Conservation (phyloP, 495 filamentous ascomycete genomes). For the Penicillium daleae region DNA sequence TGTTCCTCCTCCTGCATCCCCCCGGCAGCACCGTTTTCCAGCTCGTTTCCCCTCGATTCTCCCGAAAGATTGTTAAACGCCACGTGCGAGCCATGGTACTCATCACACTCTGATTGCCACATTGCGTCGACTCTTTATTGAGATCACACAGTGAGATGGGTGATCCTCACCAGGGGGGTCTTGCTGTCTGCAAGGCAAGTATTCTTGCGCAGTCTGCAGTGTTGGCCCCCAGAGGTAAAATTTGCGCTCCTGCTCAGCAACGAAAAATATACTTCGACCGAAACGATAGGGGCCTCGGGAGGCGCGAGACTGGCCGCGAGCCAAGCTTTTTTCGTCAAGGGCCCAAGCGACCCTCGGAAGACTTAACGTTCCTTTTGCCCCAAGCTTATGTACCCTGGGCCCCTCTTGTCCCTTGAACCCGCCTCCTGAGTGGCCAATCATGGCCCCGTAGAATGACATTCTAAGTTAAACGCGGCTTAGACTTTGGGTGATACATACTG, state of each 20-base stretch:
- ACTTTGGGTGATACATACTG: not conserved
- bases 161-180: not conserved
- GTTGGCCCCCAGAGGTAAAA: too few species aligned
- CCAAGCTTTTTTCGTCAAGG: constrained; percentile 25
- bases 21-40: not conserved
- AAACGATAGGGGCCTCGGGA: constrained; percentile 5
- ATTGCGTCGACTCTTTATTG: not conserved
- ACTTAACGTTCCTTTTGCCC: not conserved
- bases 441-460: constrained; percentile 14
- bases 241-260: not conserved
- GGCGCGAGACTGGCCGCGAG: constrained; percentile 11
- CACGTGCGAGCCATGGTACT: constrained; percentile 34
- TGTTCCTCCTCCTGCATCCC: too few species aligned
- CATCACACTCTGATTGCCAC: constrained; percentile 11
- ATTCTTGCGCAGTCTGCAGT: not conserved
- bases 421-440: constrained; percentile 26
- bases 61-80: constrained; percentile 16
- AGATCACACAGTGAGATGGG: too few species aligned
- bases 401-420: constrained; percentile 17
- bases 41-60: not conserved
- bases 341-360: constrained; percentile 3
- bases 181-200: not conserved
- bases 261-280: not conserved
- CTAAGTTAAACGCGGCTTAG: constrained; percentile 20
- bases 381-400: not conserved